These are phyloP conservation scores for Passalora sequoiae DNA, from an alignment of 2,329 filamentous ascomycete species.

Conservation along the genomic window DNA sequence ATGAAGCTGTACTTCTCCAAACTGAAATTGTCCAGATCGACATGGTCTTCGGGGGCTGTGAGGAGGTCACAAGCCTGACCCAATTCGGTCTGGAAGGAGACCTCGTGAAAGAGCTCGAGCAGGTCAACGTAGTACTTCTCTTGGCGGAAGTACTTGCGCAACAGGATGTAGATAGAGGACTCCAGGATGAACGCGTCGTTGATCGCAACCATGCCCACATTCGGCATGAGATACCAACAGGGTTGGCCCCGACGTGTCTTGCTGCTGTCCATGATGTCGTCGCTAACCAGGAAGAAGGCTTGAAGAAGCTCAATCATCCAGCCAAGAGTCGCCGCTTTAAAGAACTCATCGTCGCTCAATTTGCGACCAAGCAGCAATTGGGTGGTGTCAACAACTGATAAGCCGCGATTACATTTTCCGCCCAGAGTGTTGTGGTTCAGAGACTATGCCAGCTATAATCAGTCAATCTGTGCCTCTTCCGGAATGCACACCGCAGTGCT, in stretches of 20 bases:
- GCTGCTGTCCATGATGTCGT: constrained; percentile 97
- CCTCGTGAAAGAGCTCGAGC: constrained; percentile 93
- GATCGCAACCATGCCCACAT: constrained; percentile 93
- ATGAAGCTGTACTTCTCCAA: constrained; percentile 96
- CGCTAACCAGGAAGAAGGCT: constrained; percentile 96
- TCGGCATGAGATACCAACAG: constrained; percentile 90
- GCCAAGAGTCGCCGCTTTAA: constrained; percentile 78
- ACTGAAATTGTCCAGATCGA: constrained; percentile 92
- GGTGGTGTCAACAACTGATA: constrained; percentile 91
- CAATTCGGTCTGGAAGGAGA: constrained; percentile 87
- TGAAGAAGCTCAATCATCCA: constrained; percentile 98
- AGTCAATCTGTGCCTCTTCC: constrained; percentile 17
- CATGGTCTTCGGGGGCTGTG: constrained; percentile 88
- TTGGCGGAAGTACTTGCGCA: constrained; percentile 87
- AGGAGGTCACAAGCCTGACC: constrained; percentile 92
- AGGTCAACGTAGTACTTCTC: constrained; percentile 87
- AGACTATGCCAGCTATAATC: constrained; percentile 42
- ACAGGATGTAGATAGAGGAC: constrained; percentile 77
- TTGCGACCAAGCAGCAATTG: constrained; percentile 69
- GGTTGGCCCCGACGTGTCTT: constrained; percentile 91
- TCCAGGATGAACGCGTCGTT: constrained; percentile 98
- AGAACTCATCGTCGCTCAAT: constrained; percentile 77
- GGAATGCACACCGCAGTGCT: background rate
- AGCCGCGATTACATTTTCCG: constrained; percentile 97
- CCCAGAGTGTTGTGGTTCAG: constrained; percentile 82